phyloP scores from a whole-genome alignment of 108 stramenopile genomes.

The Fistulifera solaris region DNA sequence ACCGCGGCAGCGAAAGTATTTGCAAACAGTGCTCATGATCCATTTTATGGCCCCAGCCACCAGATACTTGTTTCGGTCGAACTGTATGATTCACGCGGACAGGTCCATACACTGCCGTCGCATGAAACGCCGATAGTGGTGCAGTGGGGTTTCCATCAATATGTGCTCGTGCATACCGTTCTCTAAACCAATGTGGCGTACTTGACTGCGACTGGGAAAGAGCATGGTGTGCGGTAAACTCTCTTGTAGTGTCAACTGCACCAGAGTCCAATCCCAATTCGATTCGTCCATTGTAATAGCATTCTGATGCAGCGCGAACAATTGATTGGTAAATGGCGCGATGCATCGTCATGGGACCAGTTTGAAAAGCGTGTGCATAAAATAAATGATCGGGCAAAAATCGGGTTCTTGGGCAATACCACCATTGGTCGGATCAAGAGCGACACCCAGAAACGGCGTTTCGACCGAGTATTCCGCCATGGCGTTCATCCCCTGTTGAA shows the following conservation, averaged over 20 bases:
- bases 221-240: conserved; percentile 24
- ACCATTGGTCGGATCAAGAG: conserved; percentile 27
- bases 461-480: conserved; percentile 6
- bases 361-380: conserved; percentile 4
- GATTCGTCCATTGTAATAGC: conserved; percentile 47
- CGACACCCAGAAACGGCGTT: conserved; percentile 31
- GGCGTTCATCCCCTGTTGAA: conserved; percentile 20
- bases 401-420: not conserved
- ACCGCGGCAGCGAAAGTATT: no score
- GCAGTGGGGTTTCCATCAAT: not conserved
- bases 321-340: conserved; percentile 26
- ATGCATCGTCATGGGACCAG: conserved; percentile 40
- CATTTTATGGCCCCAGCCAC: conserved; percentile 51
- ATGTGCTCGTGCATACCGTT: conserved; percentile 36
- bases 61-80: conserved; percentile 20
- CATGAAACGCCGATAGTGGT: not conserved
- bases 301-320: conserved; percentile 21
- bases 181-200: conserved; percentile 42
- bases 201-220: conserved; percentile 24
- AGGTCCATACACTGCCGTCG: not conserved
- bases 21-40: conserved; percentile 50
- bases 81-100: not conserved
- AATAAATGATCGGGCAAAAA: not conserved
- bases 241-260: conserved; percentile 22
- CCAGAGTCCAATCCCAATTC: conserved; percentile 55